These are phyloP conservation scores for Hagleromyces aurorensis DNA, from an alignment of 805 yeast species.

Conservation along the genomic window DNA sequence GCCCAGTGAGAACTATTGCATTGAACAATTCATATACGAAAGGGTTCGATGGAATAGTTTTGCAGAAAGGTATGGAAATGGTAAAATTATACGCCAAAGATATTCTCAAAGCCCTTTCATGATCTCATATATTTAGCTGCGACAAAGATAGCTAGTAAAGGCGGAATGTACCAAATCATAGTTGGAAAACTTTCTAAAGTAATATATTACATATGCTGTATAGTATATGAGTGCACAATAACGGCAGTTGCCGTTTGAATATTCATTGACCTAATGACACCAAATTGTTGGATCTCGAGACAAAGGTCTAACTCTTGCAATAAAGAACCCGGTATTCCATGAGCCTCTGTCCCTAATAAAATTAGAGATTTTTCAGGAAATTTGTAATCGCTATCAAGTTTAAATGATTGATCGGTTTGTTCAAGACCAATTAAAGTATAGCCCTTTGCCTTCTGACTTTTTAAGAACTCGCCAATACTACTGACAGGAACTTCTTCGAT, in stretches of 20 bases:
- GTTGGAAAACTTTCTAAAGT: background rate
- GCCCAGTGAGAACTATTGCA: slow-evolving; percentile 68
- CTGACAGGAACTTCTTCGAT: slow-evolving; percentile 62
- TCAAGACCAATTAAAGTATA: slow-evolving; percentile 85
- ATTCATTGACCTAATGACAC: slow-evolving; percentile 91
- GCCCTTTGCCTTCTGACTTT: slow-evolving; percentile 59
- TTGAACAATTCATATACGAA: slow-evolving; percentile 43
- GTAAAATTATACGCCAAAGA: slow-evolving; percentile 53
- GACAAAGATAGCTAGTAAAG: too few relatives aligned
- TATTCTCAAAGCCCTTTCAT: slow-evolving; percentile 48
- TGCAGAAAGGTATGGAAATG: slow-evolving; percentile 49
- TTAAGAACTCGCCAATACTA: slow-evolving; percentile 49
- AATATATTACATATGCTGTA: slow-evolving; percentile 26
- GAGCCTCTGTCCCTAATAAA: slow-evolving; percentile 77
- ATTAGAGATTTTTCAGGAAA: slow-evolving; percentile 79
- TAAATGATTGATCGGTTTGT: slow-evolving; percentile 85
- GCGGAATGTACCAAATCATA: too few relatives aligned
- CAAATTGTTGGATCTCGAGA: slow-evolving; percentile 85
- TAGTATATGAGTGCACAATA: slow-evolving; percentile 81
- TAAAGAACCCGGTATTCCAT: slow-evolving; percentile 84
- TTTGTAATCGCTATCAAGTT: slow-evolving; percentile 49
- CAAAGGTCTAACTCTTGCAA: slow-evolving; percentile 78
- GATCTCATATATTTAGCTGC: slow-evolving; percentile 3
- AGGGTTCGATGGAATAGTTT: slow-evolving; percentile 43
- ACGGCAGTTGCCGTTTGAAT: slow-evolving; percentile 96